Conservation (phyloP, 129 eudicot species). For the Apium graveolens region DNA sequence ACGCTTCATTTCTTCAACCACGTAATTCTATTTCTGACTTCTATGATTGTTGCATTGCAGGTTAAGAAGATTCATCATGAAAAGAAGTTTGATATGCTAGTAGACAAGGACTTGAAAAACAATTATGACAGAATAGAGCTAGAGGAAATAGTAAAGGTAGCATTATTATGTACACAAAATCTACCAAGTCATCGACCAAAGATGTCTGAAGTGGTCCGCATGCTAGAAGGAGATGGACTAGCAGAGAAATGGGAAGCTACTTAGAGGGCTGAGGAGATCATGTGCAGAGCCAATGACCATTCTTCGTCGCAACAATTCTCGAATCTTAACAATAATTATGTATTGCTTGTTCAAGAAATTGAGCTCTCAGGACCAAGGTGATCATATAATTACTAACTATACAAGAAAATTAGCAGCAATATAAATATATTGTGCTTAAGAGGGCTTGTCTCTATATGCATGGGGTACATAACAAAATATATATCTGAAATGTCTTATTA, state of each 20-base stretch:
- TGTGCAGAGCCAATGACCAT: constrained; percentile 71
- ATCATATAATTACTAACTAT: not conserved
- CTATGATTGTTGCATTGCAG: constrained; percentile 24
- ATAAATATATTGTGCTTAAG: no score
- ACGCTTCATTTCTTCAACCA: no score
- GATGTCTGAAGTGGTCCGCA: constrained; percentile 92
- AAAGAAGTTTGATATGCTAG: constrained; percentile 72
- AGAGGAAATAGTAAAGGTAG: constrained; percentile 81
- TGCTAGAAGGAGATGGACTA: constrained; percentile 96
- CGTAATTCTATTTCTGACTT: not conserved
- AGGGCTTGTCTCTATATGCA: not conserved
- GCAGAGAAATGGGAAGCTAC: constrained; percentile 97
- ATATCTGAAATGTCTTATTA: not conserved
- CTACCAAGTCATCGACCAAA: constrained; percentile 67
- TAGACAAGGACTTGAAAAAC: constrained; percentile 66
- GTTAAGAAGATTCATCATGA: constrained; percentile 77
- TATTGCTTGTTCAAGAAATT: constrained; percentile 93
- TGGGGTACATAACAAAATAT: not conserved
- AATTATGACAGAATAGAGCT: constrained; percentile 67
- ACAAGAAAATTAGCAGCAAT: no score
- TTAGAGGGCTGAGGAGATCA: constrained; percentile 53
- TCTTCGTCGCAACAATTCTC: constrained; percentile 67
- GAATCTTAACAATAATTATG: constrained; percentile 63
- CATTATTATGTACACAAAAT: constrained; percentile 64
- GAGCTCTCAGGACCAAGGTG: constrained; percentile 96